phyloP scores from a whole-genome alignment of 2,329 filamentous ascomycete genomes.

The Fusarium brevicatenulatum region DNA sequence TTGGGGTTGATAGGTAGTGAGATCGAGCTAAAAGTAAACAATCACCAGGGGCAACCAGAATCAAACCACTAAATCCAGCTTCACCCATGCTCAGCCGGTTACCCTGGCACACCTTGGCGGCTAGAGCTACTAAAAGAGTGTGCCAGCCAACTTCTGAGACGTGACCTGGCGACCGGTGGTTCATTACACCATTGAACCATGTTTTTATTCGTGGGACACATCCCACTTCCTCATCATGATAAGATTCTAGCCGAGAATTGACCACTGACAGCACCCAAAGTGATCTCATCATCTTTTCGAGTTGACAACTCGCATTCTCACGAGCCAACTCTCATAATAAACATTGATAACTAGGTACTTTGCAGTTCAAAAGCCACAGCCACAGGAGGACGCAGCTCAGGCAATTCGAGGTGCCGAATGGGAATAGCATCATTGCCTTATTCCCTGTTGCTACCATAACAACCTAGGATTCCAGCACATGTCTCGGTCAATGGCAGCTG shows the following conservation, averaged over 20 bases:
- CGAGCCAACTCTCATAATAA: neutral
- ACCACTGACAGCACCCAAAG: neutral
- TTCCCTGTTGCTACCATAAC: slow-evolving; percentile 31
- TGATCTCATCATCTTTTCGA: neutral
- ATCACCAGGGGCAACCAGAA: slow-evolving; percentile 23
- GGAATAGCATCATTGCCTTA: slow-evolving; percentile 14
- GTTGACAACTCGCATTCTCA: neutral
- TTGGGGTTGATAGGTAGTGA: slow-evolving; percentile 21
- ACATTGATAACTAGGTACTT: neutral
- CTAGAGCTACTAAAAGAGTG: slow-evolving; percentile 8
- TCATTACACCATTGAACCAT: slow-evolving; percentile 6
- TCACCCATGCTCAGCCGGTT: slow-evolving; percentile 17
- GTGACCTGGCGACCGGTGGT: slow-evolving; percentile 22
- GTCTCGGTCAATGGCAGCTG: slow-evolving; percentile 7
- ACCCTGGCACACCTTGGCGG: slow-evolving; percentile 20
- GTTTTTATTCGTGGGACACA: slow-evolving; percentile 2
- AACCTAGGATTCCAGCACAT: slow-evolving; percentile 26
- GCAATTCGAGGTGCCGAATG: neutral
- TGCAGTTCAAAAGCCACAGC: neutral
- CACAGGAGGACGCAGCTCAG: neutral
- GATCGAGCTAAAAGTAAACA: slow-evolving; percentile 30
- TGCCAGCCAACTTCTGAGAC: slow-evolving; percentile 35
- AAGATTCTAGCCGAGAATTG: neutral
- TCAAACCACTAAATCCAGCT: slow-evolving; percentile 19
- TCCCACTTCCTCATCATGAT: slow-evolving; percentile 1